Evolutionary conservation across 345 rosid species (phyloP).

Genomic region (Lepidium sativum): DNA sequence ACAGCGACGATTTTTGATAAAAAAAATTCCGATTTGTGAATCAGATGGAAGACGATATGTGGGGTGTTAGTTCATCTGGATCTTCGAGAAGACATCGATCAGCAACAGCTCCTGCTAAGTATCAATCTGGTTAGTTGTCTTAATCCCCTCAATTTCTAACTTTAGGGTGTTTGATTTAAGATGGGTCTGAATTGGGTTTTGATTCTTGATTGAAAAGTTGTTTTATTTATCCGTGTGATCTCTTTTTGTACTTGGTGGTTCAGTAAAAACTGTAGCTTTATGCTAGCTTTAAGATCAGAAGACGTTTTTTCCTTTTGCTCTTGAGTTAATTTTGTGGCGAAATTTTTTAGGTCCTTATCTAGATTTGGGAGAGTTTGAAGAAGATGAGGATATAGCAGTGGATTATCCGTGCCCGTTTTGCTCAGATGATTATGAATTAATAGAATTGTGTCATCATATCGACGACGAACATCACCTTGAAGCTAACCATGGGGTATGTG

Average conservation of each 20-base stretch:
- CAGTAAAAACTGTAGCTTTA: conserved; percentile 11
- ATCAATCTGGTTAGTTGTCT: conserved; percentile 16
- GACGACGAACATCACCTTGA: conserved; percentile 22
- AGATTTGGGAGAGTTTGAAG: conserved; percentile 19
- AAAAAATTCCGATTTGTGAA: background rate
- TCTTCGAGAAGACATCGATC: conserved; percentile 23
- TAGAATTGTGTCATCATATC: conserved; percentile 24
- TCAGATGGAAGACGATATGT: conserved; percentile 27
- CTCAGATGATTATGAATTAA: conserved; percentile 20
- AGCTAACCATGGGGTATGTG: conserved; percentile 24
- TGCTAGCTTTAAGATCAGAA: background rate
- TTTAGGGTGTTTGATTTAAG: background rate
- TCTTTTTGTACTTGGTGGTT: background rate
- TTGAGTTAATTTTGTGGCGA: background rate
- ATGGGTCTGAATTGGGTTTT: background rate
- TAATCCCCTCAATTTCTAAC: background rate
- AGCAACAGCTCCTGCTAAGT: conserved; percentile 6
- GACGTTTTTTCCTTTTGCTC: background rate
- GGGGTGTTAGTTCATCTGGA: conserved; percentile 24
- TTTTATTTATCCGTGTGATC: background rate
- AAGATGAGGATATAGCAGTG: conserved; percentile 13
- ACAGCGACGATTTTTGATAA: background rate
- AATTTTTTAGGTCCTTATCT: conserved; percentile 4
- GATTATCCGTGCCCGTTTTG: conserved; percentile 28
- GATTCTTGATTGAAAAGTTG: background rate